Evolutionary conservation across 2,329 filamentous ascomycete genomes (phyloP), one percentile per base, ranked within the genome.

Genomic region (Graphilbum fragrans): DNA sequence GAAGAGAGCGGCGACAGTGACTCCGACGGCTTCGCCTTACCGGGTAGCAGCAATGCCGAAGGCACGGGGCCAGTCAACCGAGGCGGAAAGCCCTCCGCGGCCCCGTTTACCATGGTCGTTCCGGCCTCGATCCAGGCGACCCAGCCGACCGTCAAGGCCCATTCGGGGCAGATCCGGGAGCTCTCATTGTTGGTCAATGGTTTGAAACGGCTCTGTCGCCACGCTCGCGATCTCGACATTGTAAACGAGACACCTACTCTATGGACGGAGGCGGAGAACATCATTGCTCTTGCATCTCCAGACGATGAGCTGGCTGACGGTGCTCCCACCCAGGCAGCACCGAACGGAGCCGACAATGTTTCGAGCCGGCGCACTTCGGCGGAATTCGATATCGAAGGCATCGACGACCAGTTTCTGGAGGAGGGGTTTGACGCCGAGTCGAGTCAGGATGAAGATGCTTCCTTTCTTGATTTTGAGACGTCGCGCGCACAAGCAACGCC

Each of bases 241-340:
- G 59, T 75, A 1, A 62, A 72, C 45, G 81, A 82, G 6, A 70
- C 77, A 19, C 67, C 69, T 12, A 63, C 65, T 12, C 65, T 84
- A 37, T 93, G 84, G 83, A 76, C 78, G 51, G 84, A 92, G 56
- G 85, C 86, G 2, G 83, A 92, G 56, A 84, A 83, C 14, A 88
- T 93, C 60, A 92, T 93, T 55, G 82, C 84, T 27, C 65, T 93
- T n/a, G 86, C 85, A 36, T 80, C 77, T 2, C 77, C 78, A 2
- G 77, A 82, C 46, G 73, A 77, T 31, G 77, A 82, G n/a, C 20
- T 16, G 38, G 45, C 18, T 21, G 41, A n/a, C 20, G 42, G 8
- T 17, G 20, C 25, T 3, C 9, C 37, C 2, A 23, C 17, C 3
- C 12, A 22, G 1, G 7, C 18, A 1, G n/a, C 36, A 1, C 29